These are phyloP conservation scores for Fusarium sp. DNA, from an alignment of 2,329 filamentous ascomycete species.

Conservation along the genomic window DNA sequence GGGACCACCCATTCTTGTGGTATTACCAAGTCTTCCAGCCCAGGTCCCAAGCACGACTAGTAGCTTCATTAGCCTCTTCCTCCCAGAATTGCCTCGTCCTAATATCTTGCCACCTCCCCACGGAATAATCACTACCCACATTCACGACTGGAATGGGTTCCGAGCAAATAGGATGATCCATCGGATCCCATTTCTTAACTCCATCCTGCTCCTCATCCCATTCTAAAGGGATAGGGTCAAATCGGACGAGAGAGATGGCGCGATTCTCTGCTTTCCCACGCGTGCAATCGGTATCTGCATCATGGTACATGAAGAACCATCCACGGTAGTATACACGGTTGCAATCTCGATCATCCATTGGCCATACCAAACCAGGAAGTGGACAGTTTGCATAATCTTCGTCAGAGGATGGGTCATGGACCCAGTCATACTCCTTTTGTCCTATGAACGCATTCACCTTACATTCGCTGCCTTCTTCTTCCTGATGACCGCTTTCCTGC, in stretches of 20 bases:
- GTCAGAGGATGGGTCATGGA: not conserved
- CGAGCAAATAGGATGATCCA: not conserved
- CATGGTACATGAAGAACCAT: not conserved
- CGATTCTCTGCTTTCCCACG: not conserved
- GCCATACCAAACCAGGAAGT: not conserved
- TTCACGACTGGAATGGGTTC: not conserved
- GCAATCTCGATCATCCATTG: not conserved
- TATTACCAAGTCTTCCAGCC: not conserved
- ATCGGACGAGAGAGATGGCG: not conserved
- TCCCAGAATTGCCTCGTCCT: not conserved
- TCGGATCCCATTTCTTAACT: not conserved
- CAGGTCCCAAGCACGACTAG: not conserved
- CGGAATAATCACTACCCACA: not conserved
- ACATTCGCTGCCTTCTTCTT: not conserved
- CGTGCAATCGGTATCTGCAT: not conserved
- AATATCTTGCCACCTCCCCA: not conserved
- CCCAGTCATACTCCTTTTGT: not conserved
- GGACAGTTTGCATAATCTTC: not conserved
- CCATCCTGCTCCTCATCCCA: not conserved
- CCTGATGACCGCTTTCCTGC: not conserved
- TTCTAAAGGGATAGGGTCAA: not conserved
- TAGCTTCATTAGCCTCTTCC: not conserved
- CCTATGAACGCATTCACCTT: not conserved
- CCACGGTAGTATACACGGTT: not conserved
- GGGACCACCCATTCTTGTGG: too few species aligned